Percentiles rank a stretch among this genome's conserved stretches.
These are phyloP conservation scores for Gossypioides kirkii DNA, from an alignment of 345 rosid genomes.

Conservation along the genomic window DNA sequence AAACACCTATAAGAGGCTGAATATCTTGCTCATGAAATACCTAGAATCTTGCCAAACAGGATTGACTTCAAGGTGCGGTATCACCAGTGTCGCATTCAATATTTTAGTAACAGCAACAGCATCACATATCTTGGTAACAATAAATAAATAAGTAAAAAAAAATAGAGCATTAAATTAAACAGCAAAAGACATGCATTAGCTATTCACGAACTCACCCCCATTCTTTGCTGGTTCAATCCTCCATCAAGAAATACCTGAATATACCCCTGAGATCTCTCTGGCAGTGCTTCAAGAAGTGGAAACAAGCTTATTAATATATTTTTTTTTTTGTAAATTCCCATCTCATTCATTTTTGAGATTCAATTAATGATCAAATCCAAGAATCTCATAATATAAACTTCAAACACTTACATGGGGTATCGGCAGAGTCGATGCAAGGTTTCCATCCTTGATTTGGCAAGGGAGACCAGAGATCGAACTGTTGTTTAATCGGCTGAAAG, in stretches of 20 bases:
- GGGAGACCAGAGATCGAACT: constrained; percentile 80
- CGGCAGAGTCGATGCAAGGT: constrained; percentile 44
- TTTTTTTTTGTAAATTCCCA: not conserved
- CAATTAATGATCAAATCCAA: not conserved
- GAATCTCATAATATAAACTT: not conserved
- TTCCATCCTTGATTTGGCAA: constrained; percentile 79
- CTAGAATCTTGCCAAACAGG: constrained; percentile 98
- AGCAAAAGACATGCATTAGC: not conserved
- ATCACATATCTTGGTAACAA: constrained; percentile 70
- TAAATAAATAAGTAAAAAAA: constrained; percentile 1
- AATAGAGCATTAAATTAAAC: not conserved
- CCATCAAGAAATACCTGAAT: constrained; percentile 95
- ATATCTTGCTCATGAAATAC: constrained; percentile 35
- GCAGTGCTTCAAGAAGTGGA: constrained; percentile 42
- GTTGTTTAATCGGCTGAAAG: constrained; percentile 52
- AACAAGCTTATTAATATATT: not conserved
- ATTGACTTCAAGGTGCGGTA: constrained; percentile 93
- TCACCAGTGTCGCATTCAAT: constrained; percentile 75
- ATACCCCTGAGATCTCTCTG: constrained; percentile 56
- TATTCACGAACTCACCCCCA: constrained; percentile 67
- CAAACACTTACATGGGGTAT: constrained; percentile 40
- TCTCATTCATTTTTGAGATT: not conserved
- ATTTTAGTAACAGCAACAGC: constrained; percentile 96
- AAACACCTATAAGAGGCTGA: not conserved
- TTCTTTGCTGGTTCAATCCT: constrained; percentile 94